Base-by-base conservation (phyloP, 345 rosid species). In the Eucalyptus globulus region DNA sequence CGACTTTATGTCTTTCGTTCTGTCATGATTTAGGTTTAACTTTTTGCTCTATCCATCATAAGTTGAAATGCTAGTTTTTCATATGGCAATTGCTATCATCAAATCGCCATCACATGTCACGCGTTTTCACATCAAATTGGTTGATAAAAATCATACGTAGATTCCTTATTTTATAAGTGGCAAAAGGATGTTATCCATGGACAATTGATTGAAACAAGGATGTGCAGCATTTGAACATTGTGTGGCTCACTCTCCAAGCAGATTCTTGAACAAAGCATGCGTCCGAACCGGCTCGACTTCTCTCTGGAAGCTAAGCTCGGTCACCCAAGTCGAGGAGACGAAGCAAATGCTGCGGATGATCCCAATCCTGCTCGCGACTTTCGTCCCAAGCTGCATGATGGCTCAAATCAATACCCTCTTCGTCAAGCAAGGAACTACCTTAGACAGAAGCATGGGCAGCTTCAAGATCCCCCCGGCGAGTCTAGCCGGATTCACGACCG, bases 351-450 rank as follows among this genome's bases (percentile, higher is more conserved):
- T 97, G 31, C 90, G 95, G 91, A 97, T 98, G 99, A 91, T 98
- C 62, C 99, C 99, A 4, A 92, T 97, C 87, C 56, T 94, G 91
- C 24, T 95, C 40, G 91, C 95, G 76, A 98, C 98, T 4, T 95
- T 98, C 69, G 93, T 98, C 47, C 99, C 99, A 37, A 95, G 97
- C 92, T 93, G 95, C 87, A 95, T 98, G 98, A 0, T 94, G 6
- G 97, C 99, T 65, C 99, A 98, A 86, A 87, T 91, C 89, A 91
- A 92, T 90, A 98, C 99, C 80, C 94, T 98, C 86, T 98, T 97
- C 87, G 93, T 98, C 22, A 98, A 98, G 93, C 99, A 97, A 91
- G 98, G 99, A 89, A 95, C 98, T 29, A 98, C 99, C 72, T 95
- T 98, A n/a, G 92, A 97, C 44, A 89, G 97, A 80, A 88, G 87